Evolutionary conservation across 352 stramenopile species (phyloP), one percentile per base, ranked within the genome.

Genomic region (Pythium myriotylum): DNA sequence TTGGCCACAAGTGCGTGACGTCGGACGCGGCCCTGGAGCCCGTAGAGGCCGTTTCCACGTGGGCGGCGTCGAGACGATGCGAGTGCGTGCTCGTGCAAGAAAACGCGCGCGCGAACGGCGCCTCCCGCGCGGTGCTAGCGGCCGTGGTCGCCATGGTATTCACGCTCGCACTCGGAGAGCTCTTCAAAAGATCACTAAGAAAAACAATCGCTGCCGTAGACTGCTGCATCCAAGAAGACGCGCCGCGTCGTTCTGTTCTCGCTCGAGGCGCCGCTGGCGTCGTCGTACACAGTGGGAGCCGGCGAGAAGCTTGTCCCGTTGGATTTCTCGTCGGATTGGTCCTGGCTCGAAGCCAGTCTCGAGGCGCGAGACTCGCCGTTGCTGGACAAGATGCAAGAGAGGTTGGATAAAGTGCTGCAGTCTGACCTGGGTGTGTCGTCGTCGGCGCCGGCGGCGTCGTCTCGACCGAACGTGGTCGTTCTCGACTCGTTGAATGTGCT

Each of bases 21-120:
- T 67, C 77, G 37, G 75, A 83, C 62, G 59, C 61, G 53, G 23
- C 22, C n/a, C 16, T 22, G 20, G 56, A 61, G 45, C 46, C 54
- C 9, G 14, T 14, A 10, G 48, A 35, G 39, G 14, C 46, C 14
- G 26, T 68, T 14, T 65, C 68, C 23, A 63, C 64, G 26, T 86
- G 75, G 70, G 58, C 65, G 26, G 65, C 46, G 0, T 51, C 29
- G 2, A 49, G 68, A 5, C 77, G 79, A 45, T 80, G 75, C 10
- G 81, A 90, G 54, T 68, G 79, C 26, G 70, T 87, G 33, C 58
- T 92, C 23, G 70, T 92, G 53, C 74, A 90, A 70, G 84, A 92
- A 73, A 77, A 76, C n/a, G 65, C 65, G 16, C 67, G 77, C 27
- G 78, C 78, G 16, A 55, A 72, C 39, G 78, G 81, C 52, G 72